These are phyloP conservation scores for Mycosphaerelloides madeirae DNA, from an alignment of 2,329 filamentous ascomycete genomes.

Conservation along the genomic window DNA sequence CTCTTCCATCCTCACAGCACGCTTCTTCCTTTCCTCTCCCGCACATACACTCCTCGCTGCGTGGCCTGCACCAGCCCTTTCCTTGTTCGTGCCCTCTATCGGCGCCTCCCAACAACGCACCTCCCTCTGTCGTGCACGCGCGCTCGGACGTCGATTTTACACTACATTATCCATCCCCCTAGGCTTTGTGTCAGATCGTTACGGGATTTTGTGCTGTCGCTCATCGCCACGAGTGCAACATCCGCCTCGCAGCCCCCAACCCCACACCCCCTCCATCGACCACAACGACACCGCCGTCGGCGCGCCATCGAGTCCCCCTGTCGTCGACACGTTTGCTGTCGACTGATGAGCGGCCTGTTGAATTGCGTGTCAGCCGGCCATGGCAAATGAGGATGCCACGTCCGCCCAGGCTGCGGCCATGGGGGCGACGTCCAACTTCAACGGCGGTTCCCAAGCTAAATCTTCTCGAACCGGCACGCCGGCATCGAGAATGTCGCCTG, in stretches of 20 bases:
- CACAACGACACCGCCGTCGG: not conserved
- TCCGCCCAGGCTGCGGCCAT: conserved; percentile 9
- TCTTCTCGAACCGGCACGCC: conserved; percentile 15
- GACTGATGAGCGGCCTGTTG: conserved; percentile 17
- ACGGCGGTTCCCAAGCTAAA: conserved; percentile 10
- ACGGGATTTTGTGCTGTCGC: no score
- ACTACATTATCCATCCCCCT: no score
- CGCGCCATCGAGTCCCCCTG: not conserved
- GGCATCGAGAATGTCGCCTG: conserved; percentile 12
- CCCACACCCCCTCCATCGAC: not conserved
- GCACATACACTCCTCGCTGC: not conserved
- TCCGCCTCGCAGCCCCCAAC: not conserved
- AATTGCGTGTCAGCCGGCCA: conserved; percentile 12
- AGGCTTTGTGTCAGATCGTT: no score
- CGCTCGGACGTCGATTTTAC: no score
- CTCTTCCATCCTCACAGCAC: not conserved
- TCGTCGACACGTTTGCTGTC: not conserved
- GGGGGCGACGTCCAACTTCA: conserved; percentile 8
- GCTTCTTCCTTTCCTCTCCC: not conserved
- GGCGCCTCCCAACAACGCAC: no score
- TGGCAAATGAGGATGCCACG: conserved; percentile 20
- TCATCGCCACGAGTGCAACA: conserved; percentile 5
- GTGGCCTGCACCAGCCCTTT: no score
- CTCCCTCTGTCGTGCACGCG: no score
- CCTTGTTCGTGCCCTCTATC: no score